phyloP scores from a whole-genome alignment of 495 filamentous ascomycete species.

The Podospora anserina region DNA sequence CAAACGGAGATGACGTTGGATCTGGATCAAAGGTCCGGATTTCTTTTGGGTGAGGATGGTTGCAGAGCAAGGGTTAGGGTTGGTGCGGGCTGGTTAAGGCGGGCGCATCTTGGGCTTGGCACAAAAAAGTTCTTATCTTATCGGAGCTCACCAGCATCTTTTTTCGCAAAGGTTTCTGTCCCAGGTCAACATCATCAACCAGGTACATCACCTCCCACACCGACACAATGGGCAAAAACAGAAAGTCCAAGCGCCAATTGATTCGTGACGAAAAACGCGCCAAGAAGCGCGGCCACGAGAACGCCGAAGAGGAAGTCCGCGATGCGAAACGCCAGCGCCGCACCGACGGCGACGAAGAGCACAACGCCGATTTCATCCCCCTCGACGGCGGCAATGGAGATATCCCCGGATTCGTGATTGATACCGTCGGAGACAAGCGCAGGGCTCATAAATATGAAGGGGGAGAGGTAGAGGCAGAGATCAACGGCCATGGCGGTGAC shows the following conservation, averaged over 20 bases:
- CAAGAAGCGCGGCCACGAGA: slow-evolving; percentile 37
- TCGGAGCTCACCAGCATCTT: not conserved
- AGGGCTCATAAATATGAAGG: slow-evolving; percentile 8
- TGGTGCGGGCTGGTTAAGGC: not conserved
- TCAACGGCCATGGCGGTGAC: not conserved
- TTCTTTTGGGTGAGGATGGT: slow-evolving; percentile 1
- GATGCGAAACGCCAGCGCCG: slow-evolving; percentile 40
- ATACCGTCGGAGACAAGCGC: not conserved
- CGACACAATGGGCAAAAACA: slow-evolving; percentile 32
- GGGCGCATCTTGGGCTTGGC: not conserved
- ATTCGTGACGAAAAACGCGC: slow-evolving; percentile 47
- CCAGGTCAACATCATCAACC: not conserved
- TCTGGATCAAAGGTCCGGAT: not conserved
- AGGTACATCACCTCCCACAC: not conserved
- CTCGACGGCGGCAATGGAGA: slow-evolving; percentile 29
- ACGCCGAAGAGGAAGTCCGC: slow-evolving; percentile 30
- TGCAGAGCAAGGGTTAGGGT: not conserved
- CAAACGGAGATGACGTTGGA: not conserved
- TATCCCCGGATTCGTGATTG: slow-evolving; percentile 17
- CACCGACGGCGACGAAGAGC: slow-evolving; percentile 24
- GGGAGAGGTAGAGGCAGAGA: not conserved
- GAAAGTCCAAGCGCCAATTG: slow-evolving; percentile 45
- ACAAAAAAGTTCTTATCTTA: not conserved
- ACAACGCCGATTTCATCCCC: slow-evolving; percentile 31
- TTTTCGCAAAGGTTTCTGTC: not conserved